A percentile compares a stretch with the other conserved stretches of the same genome.
Conservation (phyloP, 2,329 filamentous ascomycete species). For the Pseudocercospora eumusae region DNA sequence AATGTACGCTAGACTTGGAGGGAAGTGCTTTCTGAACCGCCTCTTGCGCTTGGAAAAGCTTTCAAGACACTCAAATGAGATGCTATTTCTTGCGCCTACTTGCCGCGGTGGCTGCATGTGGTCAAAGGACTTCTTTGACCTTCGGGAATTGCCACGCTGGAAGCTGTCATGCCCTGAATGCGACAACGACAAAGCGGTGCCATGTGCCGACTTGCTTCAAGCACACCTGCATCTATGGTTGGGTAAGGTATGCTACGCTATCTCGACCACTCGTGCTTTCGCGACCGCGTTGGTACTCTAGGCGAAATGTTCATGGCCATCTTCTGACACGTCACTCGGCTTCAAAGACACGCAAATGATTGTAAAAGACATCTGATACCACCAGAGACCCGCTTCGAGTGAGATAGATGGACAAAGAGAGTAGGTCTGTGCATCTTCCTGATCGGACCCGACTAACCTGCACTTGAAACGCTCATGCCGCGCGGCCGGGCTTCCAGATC, state of each 20-base stretch:
- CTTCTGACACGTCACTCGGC: not conserved
- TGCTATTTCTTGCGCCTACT: conserved; percentile 25
- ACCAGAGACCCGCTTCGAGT: not conserved
- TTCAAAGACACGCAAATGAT: not conserved
- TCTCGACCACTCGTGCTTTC: not conserved
- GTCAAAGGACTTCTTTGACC: conserved; percentile 32
- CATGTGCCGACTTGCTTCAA: not conserved
- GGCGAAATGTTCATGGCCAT: not conserved
- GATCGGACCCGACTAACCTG: conserved; percentile 6
- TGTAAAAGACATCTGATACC: not conserved
- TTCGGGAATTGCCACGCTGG: conserved; percentile 27
- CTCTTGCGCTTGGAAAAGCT: conserved; percentile 25
- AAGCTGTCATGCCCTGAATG: conserved; percentile 26
- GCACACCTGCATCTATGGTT: not conserved
- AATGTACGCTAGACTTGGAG: conserved; percentile 9
- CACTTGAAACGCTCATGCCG: conserved; percentile 1
- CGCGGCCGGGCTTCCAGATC: conserved; percentile 11
- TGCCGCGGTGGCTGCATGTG: conserved; percentile 27
- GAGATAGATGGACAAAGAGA: conserved; percentile 9
- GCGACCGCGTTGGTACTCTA: not conserved
- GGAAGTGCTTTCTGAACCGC: conserved; percentile 23
- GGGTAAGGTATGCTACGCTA: not conserved
- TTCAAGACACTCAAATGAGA: conserved; percentile 24
- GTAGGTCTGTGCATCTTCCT: conserved; percentile 10
- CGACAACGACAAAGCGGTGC: conserved; percentile 30